Evolutionary conservation across 495 filamentous ascomycete genomes (phyloP).

Genomic region (Niebla homalea): DNA sequence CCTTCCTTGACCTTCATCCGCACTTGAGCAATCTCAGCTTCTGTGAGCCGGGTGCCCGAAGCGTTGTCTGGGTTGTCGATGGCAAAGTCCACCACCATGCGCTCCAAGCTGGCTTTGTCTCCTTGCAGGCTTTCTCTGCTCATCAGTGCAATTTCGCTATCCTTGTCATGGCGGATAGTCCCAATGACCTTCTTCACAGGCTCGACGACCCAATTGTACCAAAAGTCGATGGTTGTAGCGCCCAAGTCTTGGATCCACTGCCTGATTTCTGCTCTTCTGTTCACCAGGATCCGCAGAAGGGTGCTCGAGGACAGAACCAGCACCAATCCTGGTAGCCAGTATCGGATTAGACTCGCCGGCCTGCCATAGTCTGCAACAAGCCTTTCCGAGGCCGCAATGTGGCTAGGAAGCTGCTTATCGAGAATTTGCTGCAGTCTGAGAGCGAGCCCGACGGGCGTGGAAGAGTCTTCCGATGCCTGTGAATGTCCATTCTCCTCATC

Average conservation of each 20-base stretch:
- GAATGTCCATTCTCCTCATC: constrained; percentile 43
- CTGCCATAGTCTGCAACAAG: constrained; percentile 51
- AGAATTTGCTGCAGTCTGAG: constrained; percentile 55
- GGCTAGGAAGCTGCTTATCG: constrained; percentile 41
- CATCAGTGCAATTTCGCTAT: constrained; percentile 90
- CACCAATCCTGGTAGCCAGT: constrained; percentile 62
- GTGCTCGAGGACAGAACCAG: constrained; percentile 68
- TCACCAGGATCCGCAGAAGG: constrained; percentile 58
- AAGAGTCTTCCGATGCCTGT: constrained; percentile 18
- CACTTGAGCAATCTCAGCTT: constrained; percentile 54
- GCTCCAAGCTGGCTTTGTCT: constrained; percentile 80
- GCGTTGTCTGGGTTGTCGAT: constrained; percentile 52
- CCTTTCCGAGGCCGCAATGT: constrained; percentile 35
- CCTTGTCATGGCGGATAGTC: constrained; percentile 83
- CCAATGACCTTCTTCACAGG: constrained; percentile 69
- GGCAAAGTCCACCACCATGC: constrained; percentile 96
- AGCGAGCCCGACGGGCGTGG: constrained; percentile 46
- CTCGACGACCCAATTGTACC: constrained; percentile 87
- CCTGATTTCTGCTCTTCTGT: constrained; percentile 56
- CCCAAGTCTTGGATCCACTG: constrained; percentile 67
- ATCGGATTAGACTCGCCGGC: constrained; percentile 63
- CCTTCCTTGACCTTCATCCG: constrained; percentile 71
- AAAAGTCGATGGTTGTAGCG: constrained; percentile 71
- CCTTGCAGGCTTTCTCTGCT: constrained; percentile 78
- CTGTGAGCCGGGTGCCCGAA: constrained; percentile 30